Evolutionary conservation across 352 stramenopile genomes (phyloP), one percentile per base, ranked within the genome.

Genomic region (Globisporangium canariense): DNA sequence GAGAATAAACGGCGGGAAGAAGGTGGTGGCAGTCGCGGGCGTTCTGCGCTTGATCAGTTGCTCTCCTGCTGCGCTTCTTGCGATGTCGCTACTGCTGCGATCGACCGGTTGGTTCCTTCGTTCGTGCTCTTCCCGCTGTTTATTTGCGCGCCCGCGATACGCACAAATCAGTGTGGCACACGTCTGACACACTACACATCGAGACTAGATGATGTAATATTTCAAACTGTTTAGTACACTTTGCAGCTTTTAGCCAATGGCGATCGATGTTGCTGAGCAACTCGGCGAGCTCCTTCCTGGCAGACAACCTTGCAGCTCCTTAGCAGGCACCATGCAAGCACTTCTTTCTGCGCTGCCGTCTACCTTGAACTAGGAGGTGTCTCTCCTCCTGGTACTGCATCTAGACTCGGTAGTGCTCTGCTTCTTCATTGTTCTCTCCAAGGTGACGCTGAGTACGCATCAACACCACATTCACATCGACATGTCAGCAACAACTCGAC

Each of bases 371-470:
- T 25, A 5, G 3, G 8, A 55, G 28, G 1, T 22, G 50, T 14
- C 11, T 38, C 14, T 38, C 9, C 28, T 38, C 25, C 7, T 28
- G 14, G 16, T 58, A 16, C 13, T 60, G n/a, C 22, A 36, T 30
- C 36, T 67, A 67, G 22, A 67, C 61, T 32, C 32, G 61, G 11
- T 61, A 67, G 34, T 66, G 60, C 50, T 66, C 60, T n/a, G 51
- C 40, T 18, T 30, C 38, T 1, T 67, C 53, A 36, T 41, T 58
- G 6, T 54, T 58, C 2, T 67, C 55, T 20, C 60, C 75, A 55
- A 86, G 67, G 50, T 86, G 77, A 52, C 77, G 77, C 77, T 86
- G 32, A 28, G 43, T 70, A 41, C 9, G n/a, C 53, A 13, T 45
- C 40, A n/a, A 28, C 30, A 49, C 13, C 16, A 30, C n/a, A 18